Evolutionary conservation across 192 early-diverging fungal species (phyloP).

Genomic region (Lobosporangium transversale): DNA sequence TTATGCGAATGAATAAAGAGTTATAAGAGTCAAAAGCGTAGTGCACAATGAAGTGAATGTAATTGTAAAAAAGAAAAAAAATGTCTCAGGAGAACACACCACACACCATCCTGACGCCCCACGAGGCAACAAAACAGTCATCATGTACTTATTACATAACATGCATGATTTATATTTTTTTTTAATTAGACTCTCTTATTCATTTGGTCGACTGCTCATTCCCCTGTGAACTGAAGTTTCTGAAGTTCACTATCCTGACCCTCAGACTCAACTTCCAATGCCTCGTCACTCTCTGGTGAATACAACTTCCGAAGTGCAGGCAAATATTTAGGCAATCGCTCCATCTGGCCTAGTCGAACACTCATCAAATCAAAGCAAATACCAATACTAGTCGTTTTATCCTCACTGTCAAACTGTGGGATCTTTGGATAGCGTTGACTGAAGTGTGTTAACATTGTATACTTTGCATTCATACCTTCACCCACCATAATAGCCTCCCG

Average conservation of each 20-base stretch:
- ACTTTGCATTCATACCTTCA: conserved; percentile 83
- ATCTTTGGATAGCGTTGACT: conserved; percentile 94
- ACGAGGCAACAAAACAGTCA: no score
- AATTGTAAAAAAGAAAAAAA: no score
- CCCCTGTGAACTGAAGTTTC: no score
- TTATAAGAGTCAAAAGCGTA: no score
- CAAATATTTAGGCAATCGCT: conserved; percentile 59
- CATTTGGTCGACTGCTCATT: no score
- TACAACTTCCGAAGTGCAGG: conserved; percentile 66
- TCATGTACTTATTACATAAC: no score
- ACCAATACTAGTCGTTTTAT: conserved; percentile 58
- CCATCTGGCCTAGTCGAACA: conserved; percentile 62
- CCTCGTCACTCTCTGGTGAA: conserved; percentile 56
- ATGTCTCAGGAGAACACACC: no score
- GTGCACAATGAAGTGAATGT: no score
- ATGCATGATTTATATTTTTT: no score
- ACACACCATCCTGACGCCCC: no score
- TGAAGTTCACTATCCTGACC: conserved; percentile 15
- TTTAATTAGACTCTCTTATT: no score
- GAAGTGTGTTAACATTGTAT: conserved; percentile 93
- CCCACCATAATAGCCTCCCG: conserved; percentile 89
- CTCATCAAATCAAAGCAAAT: conserved; percentile 86
- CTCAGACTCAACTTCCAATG: conserved; percentile 51
- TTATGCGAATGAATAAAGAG: not conserved
- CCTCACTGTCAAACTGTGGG: conserved; percentile 62